Evolutionary conservation across 23 red algal genomes (phyloP), one percentile per base, ranked within the genome.

Genomic region (Agarophyton chilense): DNA sequence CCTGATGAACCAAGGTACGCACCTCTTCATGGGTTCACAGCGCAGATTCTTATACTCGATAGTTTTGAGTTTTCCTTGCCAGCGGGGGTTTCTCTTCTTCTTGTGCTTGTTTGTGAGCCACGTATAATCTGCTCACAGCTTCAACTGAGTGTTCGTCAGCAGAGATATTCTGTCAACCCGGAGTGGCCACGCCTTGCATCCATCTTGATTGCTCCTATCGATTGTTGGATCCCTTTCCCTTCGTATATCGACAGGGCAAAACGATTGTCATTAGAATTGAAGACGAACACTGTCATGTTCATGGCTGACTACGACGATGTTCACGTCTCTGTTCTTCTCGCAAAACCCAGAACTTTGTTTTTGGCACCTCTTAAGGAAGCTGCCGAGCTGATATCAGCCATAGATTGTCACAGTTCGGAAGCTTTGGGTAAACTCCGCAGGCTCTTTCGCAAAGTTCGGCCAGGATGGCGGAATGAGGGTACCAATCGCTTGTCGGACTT

Each of bases 31-130:
- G 49, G 28, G 33, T 70, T n/a, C 18, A 53, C 64, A 35, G 82
- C 82, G n/a, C 60, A 67, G 31, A 56, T 86, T 22, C 44, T 86
- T 42, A 86, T 86, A 3, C 60, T 71, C 24, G 64, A 86, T 35
- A 73, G 82, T 33, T 86, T 86, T 32, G 82, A 86, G 0, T 86
- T 86, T 31, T 34, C 58, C 10, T 5, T 71, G 47, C 49, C 64
- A 36, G 5, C 44, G 24, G 62, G 64, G 5, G 61, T 86, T 10
- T 44, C 82, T 21, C 42, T 86, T 11, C 64, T 86, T 10, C 33
- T 86, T 46, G 34, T 86, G 21, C 64, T 86, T 36, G 46, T 53
- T 2, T 67, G 58, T 41, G 62, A 71, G 28, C 47, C 64, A 35
- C 41, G 43, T 10, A 1, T 74, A 29, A 28, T 74, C 24, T 11